A percentile compares a stretch with the other conserved stretches of the same genome.
phyloP scores from a whole-genome alignment of 1,139 yeast species.

The Yamadazyma blattariae region DNA sequence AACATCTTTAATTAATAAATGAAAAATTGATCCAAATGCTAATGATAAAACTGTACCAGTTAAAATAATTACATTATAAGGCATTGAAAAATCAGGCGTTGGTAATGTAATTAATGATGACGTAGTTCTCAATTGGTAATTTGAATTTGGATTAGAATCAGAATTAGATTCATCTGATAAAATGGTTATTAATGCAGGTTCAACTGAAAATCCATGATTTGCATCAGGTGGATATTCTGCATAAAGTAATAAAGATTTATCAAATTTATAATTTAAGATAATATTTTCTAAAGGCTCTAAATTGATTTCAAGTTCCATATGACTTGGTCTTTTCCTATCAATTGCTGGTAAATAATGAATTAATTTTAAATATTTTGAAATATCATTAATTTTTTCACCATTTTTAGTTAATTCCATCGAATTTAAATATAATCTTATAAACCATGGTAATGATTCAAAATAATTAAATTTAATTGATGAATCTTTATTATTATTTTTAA shows the following conservation, averaged over 20 bases:
- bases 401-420: conserved; percentile 38
- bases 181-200: conserved; percentile 78
- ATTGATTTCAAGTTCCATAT: conserved; percentile 63
- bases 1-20: conserved; percentile 69
- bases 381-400: conserved; percentile 18
- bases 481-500: conserved; percentile 54
- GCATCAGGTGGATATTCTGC: conserved; percentile 99
- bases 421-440: conserved; percentile 77
- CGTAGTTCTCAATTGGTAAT: conserved; percentile 75
- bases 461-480: conserved; percentile 53
- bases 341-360: conserved; percentile 72
- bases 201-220: conserved; percentile 93
- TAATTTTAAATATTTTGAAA: conserved; percentile 35
- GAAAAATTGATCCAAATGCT: conserved; percentile 84
- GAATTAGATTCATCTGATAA: conserved; percentile 18
- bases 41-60: conserved; percentile 93
- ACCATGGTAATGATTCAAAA: conserved; percentile 92
- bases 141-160: conserved; percentile 15
- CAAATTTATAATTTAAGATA: conserved; percentile 74
- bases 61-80: conserved; percentile 92
- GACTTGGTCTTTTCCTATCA: conserved; percentile 81
- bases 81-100: conserved; percentile 99
- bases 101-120: conserved; percentile 83
- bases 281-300: conserved; percentile 67
- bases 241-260: conserved; percentile 77